These are phyloP conservation scores for Exserohilum rostratum DNA, from an alignment of 2,329 filamentous ascomycete species.

Conservation along the genomic window DNA sequence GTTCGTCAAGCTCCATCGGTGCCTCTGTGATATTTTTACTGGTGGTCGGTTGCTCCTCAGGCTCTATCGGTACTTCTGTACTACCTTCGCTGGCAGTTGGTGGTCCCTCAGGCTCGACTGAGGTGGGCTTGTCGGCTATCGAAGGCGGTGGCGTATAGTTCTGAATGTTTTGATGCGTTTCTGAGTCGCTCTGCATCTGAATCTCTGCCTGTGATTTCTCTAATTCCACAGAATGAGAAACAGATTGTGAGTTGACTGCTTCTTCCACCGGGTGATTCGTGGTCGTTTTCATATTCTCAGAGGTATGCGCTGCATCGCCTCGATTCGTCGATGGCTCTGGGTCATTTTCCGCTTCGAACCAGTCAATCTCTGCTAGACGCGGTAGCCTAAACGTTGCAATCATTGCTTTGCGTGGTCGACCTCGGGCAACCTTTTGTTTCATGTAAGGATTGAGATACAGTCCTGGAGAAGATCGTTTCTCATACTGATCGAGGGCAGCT, in stretches of 20 bases:
- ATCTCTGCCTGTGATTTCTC: neutral
- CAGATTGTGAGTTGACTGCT: neutral
- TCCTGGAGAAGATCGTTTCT: slow-evolving; percentile 42
- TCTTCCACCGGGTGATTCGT: neutral
- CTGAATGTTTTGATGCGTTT: neutral
- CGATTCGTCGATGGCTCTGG: neutral
- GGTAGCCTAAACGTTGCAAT: slow-evolving; percentile 52
- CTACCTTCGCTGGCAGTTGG: neutral
- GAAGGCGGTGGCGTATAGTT: neutral
- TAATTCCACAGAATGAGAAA: neutral
- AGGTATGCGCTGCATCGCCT: neutral
- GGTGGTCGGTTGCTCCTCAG: too few species aligned
- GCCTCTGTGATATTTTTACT: too few species aligned
- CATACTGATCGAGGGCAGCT: slow-evolving; percentile 36
- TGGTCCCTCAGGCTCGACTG: neutral
- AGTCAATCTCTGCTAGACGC: slow-evolving; percentile 42
- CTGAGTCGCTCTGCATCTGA: neutral
- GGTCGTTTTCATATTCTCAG: neutral
- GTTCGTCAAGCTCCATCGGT: neutral
- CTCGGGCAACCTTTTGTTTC: slow-evolving; percentile 43
- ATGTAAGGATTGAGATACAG: slow-evolving; percentile 55
- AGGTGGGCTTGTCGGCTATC: neutral
- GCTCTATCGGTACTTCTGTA: neutral
- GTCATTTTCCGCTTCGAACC: slow-evolving; percentile 35
- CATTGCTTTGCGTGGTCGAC: slow-evolving; percentile 52